Evolutionary conservation across 2,329 filamentous ascomycete genomes (phyloP).

Genomic region (Xylariaceae sp.): DNA sequence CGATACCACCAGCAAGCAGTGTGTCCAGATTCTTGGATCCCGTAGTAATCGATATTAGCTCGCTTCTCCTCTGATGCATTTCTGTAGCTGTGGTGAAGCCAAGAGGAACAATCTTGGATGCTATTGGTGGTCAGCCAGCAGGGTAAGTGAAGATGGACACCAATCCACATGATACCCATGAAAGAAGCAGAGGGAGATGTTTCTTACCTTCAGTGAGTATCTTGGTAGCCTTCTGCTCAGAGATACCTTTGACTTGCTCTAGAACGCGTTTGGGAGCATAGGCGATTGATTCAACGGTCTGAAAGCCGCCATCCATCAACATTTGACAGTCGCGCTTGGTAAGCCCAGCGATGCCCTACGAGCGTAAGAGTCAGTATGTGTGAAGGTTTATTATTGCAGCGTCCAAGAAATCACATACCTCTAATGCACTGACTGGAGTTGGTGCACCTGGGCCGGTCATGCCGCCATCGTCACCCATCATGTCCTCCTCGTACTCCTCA

Average conservation of each 20-base stretch:
- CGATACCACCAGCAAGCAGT: slow-evolving; percentile 86
- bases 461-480: slow-evolving; percentile 63
- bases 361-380: background rate
- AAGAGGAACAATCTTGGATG: slow-evolving; percentile 95
- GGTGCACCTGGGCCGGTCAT: slow-evolving; percentile 86
- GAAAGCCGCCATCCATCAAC: slow-evolving; percentile 84
- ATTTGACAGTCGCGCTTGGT: slow-evolving; percentile 96
- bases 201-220: slow-evolving; percentile 79
- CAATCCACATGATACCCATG: background rate
- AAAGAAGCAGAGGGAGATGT: background rate
- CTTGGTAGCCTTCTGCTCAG: slow-evolving; percentile 92
- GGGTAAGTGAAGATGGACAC: background rate
- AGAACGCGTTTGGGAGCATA: slow-evolving; percentile 81
- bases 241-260: slow-evolving; percentile 97
- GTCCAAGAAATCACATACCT: slow-evolving; percentile 61
- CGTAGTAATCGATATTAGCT: slow-evolving; percentile 96
- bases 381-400: too few relatives aligned
- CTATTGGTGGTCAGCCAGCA: slow-evolving; percentile 41
- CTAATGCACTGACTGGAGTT: slow-evolving; percentile 77
- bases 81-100: slow-evolving; percentile 98
- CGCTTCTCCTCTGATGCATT: slow-evolving; percentile 95
- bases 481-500: slow-evolving; percentile 65
- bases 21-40: slow-evolving; percentile 97
- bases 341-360: slow-evolving; percentile 76
- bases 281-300: slow-evolving; percentile 93